Conservation (phyloP, 2,329 filamentous ascomycete species). For the Microdochium bolleyi region DNA sequence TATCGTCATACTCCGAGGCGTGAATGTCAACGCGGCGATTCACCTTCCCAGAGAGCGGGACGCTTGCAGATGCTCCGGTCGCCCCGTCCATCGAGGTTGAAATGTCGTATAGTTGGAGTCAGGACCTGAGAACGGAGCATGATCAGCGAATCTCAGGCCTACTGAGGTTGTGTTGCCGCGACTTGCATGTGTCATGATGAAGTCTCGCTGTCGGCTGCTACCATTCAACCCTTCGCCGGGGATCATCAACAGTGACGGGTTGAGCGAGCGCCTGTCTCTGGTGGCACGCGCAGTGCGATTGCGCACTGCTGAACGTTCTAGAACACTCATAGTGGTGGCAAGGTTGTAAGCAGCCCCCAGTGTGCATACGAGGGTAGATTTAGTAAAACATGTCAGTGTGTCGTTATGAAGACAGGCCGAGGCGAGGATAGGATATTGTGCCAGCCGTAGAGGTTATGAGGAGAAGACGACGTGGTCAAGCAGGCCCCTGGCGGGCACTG, state of each 20-base stretch:
- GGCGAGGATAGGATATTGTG: no score
- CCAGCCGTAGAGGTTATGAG: no score
- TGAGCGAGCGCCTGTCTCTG: slow-evolving; percentile 9
- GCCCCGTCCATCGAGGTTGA: slow-evolving; percentile 16
- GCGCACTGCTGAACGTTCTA: slow-evolving; percentile 15
- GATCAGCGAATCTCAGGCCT: neutral
- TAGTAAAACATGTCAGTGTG: no score
- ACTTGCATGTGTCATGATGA: slow-evolving; percentile 17
- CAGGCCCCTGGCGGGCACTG: no score
- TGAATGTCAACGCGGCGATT: neutral
- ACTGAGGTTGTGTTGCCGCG: neutral
- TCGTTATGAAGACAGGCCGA: no score
- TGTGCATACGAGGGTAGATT: no score
- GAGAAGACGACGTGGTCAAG: no score
- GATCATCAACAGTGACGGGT: slow-evolving; percentile 10
- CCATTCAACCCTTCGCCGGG: slow-evolving; percentile 13
- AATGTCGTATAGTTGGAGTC: slow-evolving; percentile 18
- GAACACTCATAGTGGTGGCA: slow-evolving; percentile 11
- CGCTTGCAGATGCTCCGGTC: slow-evolving; percentile 10
- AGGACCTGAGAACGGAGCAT: slow-evolving; percentile 11
- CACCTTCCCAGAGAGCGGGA: slow-evolving; percentile 14
- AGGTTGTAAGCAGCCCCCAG: neutral
- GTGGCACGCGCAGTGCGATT: slow-evolving; percentile 12
- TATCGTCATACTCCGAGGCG: neutral
- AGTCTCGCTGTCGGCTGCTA: slow-evolving; percentile 14